Evolutionary conservation across 2,329 filamentous ascomycete genomes (phyloP).

Genomic region (Fusarium brachygibbosum): DNA sequence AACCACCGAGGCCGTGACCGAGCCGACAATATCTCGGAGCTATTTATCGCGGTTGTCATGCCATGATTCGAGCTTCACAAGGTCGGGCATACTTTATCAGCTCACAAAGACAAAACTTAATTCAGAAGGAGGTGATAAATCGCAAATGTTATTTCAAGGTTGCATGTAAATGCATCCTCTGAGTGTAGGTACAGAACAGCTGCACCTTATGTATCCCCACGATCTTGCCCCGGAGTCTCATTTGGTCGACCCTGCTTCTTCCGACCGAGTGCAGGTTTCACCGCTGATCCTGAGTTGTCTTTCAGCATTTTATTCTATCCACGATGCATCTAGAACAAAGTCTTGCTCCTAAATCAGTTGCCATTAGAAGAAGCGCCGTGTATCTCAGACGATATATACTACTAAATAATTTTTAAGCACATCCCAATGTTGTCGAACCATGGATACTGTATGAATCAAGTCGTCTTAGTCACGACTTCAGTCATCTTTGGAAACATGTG

Average conservation of each 20-base stretch:
- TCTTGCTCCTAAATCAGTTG: not conserved
- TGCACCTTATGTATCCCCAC: slow-evolving; percentile 7
- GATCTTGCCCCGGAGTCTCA: slow-evolving; percentile 18
- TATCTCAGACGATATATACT: not conserved
- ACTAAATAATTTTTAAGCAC: not conserved
- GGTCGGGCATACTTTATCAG: not conserved
- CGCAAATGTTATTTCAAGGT: not conserved
- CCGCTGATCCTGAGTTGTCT: slow-evolving; percentile 33
- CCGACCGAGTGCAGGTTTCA: slow-evolving; percentile 42
- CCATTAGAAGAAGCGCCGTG: not conserved
- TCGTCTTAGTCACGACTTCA: not conserved
- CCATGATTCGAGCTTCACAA: slow-evolving; percentile 17
- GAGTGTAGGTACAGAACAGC: not conserved
- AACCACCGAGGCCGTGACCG: slow-evolving; percentile 40
- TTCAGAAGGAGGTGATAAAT: not conserved
- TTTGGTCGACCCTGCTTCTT: slow-evolving; percentile 41
- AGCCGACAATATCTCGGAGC: slow-evolving; percentile 35
- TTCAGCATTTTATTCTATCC: not conserved
- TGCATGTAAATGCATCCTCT: slow-evolving; percentile 2
- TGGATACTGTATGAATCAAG: not conserved
- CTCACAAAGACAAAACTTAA: not conserved
- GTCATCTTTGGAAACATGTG: not conserved
- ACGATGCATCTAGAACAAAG: not conserved
- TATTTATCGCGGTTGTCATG: slow-evolving; percentile 27
- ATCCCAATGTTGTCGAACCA: slow-evolving; percentile 4